phyloP scores from a whole-genome alignment of 805 yeast species.

The Hanseniaspora pseudoguilliermondii region DNA sequence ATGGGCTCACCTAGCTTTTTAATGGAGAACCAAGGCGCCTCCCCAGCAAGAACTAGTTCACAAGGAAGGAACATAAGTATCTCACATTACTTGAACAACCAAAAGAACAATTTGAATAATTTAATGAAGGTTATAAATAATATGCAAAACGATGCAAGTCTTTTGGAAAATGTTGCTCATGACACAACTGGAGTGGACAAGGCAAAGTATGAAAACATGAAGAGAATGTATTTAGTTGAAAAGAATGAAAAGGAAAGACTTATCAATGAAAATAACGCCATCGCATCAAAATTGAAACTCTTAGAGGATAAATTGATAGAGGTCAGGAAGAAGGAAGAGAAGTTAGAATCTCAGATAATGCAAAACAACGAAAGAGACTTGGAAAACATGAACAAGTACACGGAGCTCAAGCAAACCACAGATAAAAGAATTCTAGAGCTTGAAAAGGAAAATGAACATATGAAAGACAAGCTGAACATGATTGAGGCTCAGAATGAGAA shows the following conservation, averaged over 20 bases:
- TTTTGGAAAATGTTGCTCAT: background rate
- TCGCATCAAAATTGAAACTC: background rate
- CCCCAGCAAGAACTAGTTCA: background rate
- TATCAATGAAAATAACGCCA: background rate
- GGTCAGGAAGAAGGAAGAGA: background rate
- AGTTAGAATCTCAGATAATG: background rate
- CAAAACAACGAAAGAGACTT: conserved; percentile 2
- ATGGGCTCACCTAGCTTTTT: conserved; percentile 4
- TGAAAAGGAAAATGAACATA: background rate
- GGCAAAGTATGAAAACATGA: background rate
- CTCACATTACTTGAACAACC: background rate
- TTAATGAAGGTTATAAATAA: background rate
- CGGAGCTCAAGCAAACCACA: conserved; percentile 9
- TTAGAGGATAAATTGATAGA: background rate
- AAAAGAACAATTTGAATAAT: background rate
- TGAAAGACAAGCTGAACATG: background rate
- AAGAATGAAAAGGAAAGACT: background rate
- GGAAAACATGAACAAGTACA: conserved; percentile 1
- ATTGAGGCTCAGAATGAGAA: background rate
- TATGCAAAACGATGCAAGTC: background rate
- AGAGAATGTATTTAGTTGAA: background rate
- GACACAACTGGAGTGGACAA: background rate
- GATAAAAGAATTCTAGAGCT: background rate
- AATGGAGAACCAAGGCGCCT: background rate
- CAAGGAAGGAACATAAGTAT: background rate